Base-by-base conservation (phyloP, 352 stramenopile genomes). In the Peronosclerospora sorghi region DNA sequence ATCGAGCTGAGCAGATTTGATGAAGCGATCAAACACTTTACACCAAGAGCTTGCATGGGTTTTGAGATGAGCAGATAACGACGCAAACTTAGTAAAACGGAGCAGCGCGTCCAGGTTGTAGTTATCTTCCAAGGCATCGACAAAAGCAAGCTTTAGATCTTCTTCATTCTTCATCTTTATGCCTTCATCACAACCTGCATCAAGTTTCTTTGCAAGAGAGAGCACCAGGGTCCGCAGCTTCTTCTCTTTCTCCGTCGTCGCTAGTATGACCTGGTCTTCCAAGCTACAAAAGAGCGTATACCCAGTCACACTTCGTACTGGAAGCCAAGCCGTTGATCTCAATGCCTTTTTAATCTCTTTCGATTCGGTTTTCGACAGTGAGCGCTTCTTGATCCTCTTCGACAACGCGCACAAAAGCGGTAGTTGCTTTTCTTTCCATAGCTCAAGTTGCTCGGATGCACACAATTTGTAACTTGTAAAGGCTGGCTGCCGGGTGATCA, bases 301-400 rank as follows among this genome's bases (percentile, higher is more conserved):
- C 13, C 17, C 42, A 32, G 35, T 29, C 14, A 67, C 13, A 18
- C 41, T 44, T 27, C 45, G 58, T 6, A 54, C 59, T 35, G 62
- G 62, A 8, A 80, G 28, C 68, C 68, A 80, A 13, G 41, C 23
- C 4, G 39, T 54, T 0, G 43, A 21, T 40, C 75, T 80, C 6
- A 80, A 43, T 0, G 48, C 54, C 29, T 71, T 81, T 24, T 71
- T 72, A 6, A 83, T 53, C 21, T 43, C 41, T 13, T 72, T 73
- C 0, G 45, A 27, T 14, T 85, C 70, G 0, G 50, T 30, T 7
- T 67, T 74, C 2, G 56, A 53, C 20, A 83, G 28, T 6, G 64
- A 64, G 0, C 34, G 35, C 49, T 83, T 84, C 17, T 56, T 54
- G 17, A 77, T 23, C 17, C 65, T 59, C 56, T 65, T 75, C 3